Base-by-base conservation (phyloP, 768 basidiomycete genomes). In the Lactifluus echinatus region DNA sequence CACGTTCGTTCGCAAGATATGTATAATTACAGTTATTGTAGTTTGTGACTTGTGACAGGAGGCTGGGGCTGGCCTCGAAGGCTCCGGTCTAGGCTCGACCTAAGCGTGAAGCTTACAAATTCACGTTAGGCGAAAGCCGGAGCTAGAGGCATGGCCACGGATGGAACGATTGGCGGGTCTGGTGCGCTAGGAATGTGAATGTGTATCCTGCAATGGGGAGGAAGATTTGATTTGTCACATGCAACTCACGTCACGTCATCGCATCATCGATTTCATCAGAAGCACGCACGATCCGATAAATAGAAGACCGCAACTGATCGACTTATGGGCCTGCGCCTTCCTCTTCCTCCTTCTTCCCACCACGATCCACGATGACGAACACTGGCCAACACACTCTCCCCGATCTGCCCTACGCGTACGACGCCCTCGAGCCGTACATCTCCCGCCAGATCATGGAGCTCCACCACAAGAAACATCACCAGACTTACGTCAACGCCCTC, bases 401-500 rank as follows among this genome's bases (percentile, higher is more conserved):
- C 23, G 73, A 76, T 60, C 82, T 92, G 31, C 83, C 84, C 6
- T 94, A 92, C 70, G 66, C 75, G 6, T 93, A 93, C 75, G 74
- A 93, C 76, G 93, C 82, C 51, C 89, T 97, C 68, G 89, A 94
- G 77, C 93, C 93, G n/a, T 85, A 83, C 75, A 95, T 97, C 75
- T 88, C 83, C 34, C 68, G 77, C 69, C 81, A 94, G 75, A 97
- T 96, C 74, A 97, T 95, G 93, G 80, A 75, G 55, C 87, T 95
- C 50, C 93, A 97, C 74, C 93, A 97, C 77, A 82, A 77, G 61
- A 94, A 93, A 78, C 93, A 97, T 69, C 93, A 97, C 68, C 91
- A 93, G 77, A 86, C 91, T 53, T 96, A 96, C 66, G 90, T 95
- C 53, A 94, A 83, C 66, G 87, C 85, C 2, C 81, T 97, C 70